phyloP scores from a whole-genome alignment of 2,329 filamentous ascomycete species.

The Colletotrichum higginsianum region DNA sequence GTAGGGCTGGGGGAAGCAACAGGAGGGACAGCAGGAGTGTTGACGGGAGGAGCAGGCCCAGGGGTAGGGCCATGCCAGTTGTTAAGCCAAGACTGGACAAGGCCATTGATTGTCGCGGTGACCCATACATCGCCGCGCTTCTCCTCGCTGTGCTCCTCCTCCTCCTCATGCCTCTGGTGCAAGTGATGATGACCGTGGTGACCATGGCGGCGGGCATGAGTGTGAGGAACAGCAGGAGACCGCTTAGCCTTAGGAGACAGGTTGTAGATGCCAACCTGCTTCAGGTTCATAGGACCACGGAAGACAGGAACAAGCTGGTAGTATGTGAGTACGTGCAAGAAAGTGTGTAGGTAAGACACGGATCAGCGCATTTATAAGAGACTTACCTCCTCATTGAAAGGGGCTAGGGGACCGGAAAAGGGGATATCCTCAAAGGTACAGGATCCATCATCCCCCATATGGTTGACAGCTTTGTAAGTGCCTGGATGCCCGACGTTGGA shows the following conservation, averaged over 20 bases:
- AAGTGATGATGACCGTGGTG: conserved; percentile 67
- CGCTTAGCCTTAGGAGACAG: conserved; percentile 57
- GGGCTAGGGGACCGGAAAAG: conserved; percentile 75
- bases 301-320: conserved; percentile 79
- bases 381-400: conserved; percentile 79
- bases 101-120: conserved; percentile 71
- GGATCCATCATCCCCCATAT: conserved; percentile 69
- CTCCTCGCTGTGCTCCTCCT: conserved; percentile 52
- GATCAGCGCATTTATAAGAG: too few relatives aligned
- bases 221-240: conserved; percentile 45
- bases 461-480: conserved; percentile 74
- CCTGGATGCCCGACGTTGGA: conserved; percentile 72
- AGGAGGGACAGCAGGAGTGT: conserved; percentile 42
- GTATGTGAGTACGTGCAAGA: conserved; percentile 2
- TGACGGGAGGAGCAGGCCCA: conserved; percentile 8
- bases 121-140: conserved; percentile 66
- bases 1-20: conserved; percentile 29
- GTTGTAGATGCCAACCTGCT: conserved; percentile 79
- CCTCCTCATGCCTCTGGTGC: conserved; percentile 60
- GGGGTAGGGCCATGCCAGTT: conserved; percentile 61
- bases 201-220: conserved; percentile 54
- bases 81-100: conserved; percentile 72
- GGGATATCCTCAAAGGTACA: conserved; percentile 67
- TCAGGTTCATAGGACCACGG: conserved; percentile 77
- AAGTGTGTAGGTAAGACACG: neutral